Base-by-base conservation (phyloP, 129 eudicot species). In the Mikania micrantha region DNA sequence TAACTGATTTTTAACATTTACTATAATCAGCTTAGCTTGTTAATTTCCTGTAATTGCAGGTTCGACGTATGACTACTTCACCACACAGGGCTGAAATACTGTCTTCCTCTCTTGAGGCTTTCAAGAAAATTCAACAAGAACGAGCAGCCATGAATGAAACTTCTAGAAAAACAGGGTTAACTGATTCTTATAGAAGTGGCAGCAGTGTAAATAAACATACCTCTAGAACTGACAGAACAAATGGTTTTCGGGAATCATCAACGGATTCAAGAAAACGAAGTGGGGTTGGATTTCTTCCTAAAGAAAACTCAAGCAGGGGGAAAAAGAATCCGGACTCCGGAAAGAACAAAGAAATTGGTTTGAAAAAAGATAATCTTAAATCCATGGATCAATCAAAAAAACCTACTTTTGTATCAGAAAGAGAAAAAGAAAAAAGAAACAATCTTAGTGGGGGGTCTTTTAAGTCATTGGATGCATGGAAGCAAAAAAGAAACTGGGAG, bases 31-130 rank as follows among this genome's bases (percentile, higher is more conserved):
- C 69, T 45, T 60, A 60, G 21, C 59, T 47, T 77, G 67, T 48
- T 52, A 34, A 45, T 66, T 53, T 54, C 40, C 35, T 36, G 64
- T 58, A 53, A 40, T 10, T 52, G 40, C 88, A 91, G 97, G 97
- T 91, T 72, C 97, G 97, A 19, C 88, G 98, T 57, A 92, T 92
- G 98, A 88, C 98, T 8, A 88, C 98, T 71, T 92, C 98, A 64
- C 96, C 98, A 13, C 96, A 78, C 71, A 82, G 96, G 72, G 98
- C 98, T 21, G 98, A 92, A 77, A 92, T 92, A 73, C 72, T 92
- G 16, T 84, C 98, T 72, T 92, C 98, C 69, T 92, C 98, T 34
- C 95, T 92, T 15, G 98, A 92, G 80, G 98, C 95, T 71, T 92
- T 92, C 52, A 88, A 84, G 71, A 86, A 88, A 88, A 88, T 92